Conservation (phyloP, 2,329 filamentous ascomycete genomes). For the Tolypocladium ophioglossoides region DNA sequence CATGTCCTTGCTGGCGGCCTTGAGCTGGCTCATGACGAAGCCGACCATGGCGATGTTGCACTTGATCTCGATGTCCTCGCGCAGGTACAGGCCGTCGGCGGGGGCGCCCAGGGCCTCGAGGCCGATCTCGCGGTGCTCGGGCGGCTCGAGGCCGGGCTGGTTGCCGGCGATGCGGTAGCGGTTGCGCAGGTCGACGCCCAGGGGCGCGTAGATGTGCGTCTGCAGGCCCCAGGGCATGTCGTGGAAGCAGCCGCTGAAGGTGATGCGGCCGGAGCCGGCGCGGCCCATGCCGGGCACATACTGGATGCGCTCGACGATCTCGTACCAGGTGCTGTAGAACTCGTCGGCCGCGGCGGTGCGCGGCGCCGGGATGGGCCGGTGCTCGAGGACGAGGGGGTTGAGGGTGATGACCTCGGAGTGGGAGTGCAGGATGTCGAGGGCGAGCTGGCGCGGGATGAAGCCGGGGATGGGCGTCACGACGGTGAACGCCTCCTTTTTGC, state of each 20-base stretch:
- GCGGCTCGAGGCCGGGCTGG: slow-evolving; percentile 53
- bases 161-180: slow-evolving; percentile 60
- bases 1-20: slow-evolving; percentile 57
- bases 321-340: slow-evolving; percentile 65
- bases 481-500: slow-evolving; percentile 56
- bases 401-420: slow-evolving; percentile 62
- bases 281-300: slow-evolving; percentile 56
- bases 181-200: slow-evolving; percentile 56
- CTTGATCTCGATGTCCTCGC: slow-evolving; percentile 61
- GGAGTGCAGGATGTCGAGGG: slow-evolving; percentile 61
- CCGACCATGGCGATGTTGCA: slow-evolving; percentile 55
- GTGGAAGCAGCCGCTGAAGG: slow-evolving; percentile 62
- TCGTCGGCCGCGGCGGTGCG: slow-evolving; percentile 59
- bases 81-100: slow-evolving; percentile 53
- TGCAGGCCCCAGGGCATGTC: slow-evolving; percentile 63
- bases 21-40: slow-evolving; percentile 58
- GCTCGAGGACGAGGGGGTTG: slow-evolving; percentile 55
- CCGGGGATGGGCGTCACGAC: slow-evolving; percentile 60
- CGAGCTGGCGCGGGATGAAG: slow-evolving; percentile 61
- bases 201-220: slow-evolving; percentile 60
- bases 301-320: slow-evolving; percentile 60
- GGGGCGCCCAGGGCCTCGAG: slow-evolving; percentile 47
- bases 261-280: slow-evolving; percentile 54
- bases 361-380: slow-evolving; percentile 54
- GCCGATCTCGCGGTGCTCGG: slow-evolving; percentile 52